Base-by-base conservation (phyloP, 139 green algal genomes). In the Asterochloris erici region DNA sequence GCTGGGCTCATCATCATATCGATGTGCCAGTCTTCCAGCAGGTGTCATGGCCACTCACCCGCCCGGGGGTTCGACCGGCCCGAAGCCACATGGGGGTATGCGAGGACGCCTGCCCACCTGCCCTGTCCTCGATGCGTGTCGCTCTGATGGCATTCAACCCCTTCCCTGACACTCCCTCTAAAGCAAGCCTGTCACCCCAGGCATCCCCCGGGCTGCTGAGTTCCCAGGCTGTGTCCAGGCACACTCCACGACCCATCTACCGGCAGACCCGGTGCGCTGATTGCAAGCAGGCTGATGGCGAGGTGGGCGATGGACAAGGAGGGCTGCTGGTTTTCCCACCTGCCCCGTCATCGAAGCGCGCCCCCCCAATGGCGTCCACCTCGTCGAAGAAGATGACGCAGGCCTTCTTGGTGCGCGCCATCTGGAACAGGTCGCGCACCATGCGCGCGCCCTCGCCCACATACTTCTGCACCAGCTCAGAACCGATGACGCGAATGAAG, bases 371-470 rank as follows among this genome's bases (percentile, higher is more conserved):
- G 71, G 97, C 97, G 84, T 99, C 96, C 54, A 98, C 91, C 92
- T 99, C 96, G 79, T 99, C 96, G 81, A 99, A 99, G 89, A 99
- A 99, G 74, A 99, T 95, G 85, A 99, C 93, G 91, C 96, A 99
- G 1, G 96, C 96, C 91, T 99, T 99, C 84, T 99, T 99, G 68
- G 91, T 95, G 12, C 97, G 89, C 9, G 97, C 97, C 96, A 99
- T 99, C 88, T 97, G 90, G 88, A 98, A 98, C 24, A 98, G 94
- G 90, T 97, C 95, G 62, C 96, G 91, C 79, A 98, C 97, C 95
- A 99, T 98, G 85, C 97, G 90, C 11, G 97, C 96, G 19, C 97
- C 96, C 88, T 99, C 97, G 15, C 97, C 97, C 38, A 99, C 97
- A 83, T 99, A 99, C 89, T 99, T 99, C 87, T 99, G 97, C 80